phyloP scores from a whole-genome alignment of 257 asterid species.

The Phtheirospermum japonicum region DNA sequence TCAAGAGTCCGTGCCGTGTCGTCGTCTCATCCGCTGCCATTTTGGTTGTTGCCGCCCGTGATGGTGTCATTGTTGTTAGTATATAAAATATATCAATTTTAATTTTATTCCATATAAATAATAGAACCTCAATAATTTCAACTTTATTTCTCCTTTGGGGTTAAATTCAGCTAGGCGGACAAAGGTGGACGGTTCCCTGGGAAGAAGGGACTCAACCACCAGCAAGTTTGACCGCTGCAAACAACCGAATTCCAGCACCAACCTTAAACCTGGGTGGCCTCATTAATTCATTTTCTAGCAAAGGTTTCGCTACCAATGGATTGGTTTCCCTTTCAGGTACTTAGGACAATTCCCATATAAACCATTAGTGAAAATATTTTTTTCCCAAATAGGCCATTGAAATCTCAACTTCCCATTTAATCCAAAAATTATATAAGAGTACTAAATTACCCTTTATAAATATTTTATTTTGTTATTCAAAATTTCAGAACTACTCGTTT shows the following conservation, averaged over 20 bases:
- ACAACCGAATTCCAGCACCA: constrained; percentile 46
- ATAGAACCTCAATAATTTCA: too few species aligned
- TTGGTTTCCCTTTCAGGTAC: constrained; percentile 74
- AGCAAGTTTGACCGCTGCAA: constrained; percentile 47
- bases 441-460: too few species aligned
- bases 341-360: too few species aligned
- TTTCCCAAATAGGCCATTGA: too few species aligned
- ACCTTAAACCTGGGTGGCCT: constrained; percentile 33
- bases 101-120: too few species aligned
- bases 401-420: too few species aligned
- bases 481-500: too few species aligned
- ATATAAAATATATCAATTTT: background rate
- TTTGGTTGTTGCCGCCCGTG: constrained; percentile 66
- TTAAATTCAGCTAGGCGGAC: constrained; percentile 57
- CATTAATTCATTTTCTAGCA: constrained; percentile 45
- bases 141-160: too few species aligned
- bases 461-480: too few species aligned
- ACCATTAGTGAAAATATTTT: too few species aligned
- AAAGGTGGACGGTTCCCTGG: constrained; percentile 55
- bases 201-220: constrained; percentile 61
- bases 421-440: too few species aligned
- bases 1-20: constrained; percentile 42
- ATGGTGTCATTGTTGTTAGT: constrained; percentile 58
- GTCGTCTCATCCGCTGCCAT: constrained; percentile 80
- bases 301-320: constrained; percentile 52